These are phyloP conservation scores for Kitagawia praeruptora DNA, from an alignment of 129 eudicot genomes.

Conservation along the genomic window DNA sequence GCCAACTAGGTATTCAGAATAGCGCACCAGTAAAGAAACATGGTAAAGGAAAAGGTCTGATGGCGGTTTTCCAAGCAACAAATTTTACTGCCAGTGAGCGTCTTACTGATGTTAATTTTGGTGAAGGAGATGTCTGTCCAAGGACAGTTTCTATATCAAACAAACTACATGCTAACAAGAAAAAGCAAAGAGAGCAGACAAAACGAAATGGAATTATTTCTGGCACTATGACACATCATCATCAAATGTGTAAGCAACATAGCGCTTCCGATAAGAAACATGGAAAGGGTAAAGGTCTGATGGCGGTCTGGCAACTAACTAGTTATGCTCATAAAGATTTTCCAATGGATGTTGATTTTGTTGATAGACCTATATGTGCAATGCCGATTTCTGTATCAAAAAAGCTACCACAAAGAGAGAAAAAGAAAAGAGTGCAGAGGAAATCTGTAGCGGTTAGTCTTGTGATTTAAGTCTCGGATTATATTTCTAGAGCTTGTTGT, in stretches of 20 bases:
- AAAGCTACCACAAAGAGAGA: constrained; percentile 29
- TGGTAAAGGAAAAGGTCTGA: constrained; percentile 89
- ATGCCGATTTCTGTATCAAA: constrained; percentile 21
- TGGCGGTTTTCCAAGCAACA: constrained; percentile 48
- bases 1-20: constrained; percentile 3
- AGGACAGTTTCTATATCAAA: constrained; percentile 16
- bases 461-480: neutral
- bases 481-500: neutral
- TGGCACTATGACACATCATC: neutral
- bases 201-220: neutral
- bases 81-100: no score
- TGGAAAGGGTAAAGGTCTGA: constrained; percentile 87
- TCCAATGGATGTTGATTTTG: constrained; percentile 26
- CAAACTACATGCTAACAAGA: constrained; percentile 8
- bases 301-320: constrained; percentile 49
- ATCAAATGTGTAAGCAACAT: constrained; percentile 6
- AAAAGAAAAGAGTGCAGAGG: constrained; percentile 40
- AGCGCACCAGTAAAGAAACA: constrained; percentile 38
- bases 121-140: no score
- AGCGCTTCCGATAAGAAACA: constrained; percentile 38
- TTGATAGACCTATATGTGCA: constrained; percentile 21
- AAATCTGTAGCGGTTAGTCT: constrained; percentile 41
- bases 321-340: constrained; percentile 29
- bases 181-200: neutral
- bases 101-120: no score